Percentiles rank a stretch among this genome's conserved stretches.
Evolutionary conservation across 2,329 filamentous ascomycete genomes (phyloP).

Genomic region (Penicillium sp.): DNA sequence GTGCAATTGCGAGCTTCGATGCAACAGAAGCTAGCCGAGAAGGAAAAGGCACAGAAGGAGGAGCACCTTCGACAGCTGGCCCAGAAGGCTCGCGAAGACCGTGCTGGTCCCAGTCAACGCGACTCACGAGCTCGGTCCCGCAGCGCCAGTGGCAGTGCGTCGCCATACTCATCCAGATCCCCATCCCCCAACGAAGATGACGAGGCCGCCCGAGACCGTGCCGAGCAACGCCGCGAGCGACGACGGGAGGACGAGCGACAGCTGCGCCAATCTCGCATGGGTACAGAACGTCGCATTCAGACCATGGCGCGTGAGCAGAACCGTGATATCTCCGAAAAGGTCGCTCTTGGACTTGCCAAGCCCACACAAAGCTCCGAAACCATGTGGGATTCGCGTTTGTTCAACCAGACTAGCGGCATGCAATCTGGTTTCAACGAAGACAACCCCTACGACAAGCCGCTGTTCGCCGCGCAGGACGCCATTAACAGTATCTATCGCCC

Average conservation of each 20-base stretch:
- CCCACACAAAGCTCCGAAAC: slow-evolving; percentile 88
- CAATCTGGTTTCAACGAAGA: slow-evolving; percentile 95
- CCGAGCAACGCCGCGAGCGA: slow-evolving; percentile 74
- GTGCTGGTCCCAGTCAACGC: slow-evolving; percentile 56
- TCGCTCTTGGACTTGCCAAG: slow-evolving; percentile 90
- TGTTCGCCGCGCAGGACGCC: slow-evolving; percentile 94
- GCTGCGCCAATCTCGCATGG: slow-evolving; percentile 92
- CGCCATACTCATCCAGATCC: slow-evolving; percentile 47
- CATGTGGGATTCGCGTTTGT: slow-evolving; percentile 96
- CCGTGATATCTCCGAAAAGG: slow-evolving; percentile 95
- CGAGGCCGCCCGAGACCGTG: slow-evolving; percentile 72
- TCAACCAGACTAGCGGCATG: slow-evolving; percentile 92
- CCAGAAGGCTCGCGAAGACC: slow-evolving; percentile 87
- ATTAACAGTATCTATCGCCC: slow-evolving; percentile 93
- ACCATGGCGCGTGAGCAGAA: slow-evolving; percentile 94
- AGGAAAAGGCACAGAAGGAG: slow-evolving; percentile 93
- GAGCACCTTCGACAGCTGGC: slow-evolving; percentile 85
- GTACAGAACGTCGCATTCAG: slow-evolving; percentile 85
- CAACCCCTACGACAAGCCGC: slow-evolving; percentile 93
- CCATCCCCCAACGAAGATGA: slow-evolving; percentile 62
- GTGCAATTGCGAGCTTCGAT: slow-evolving; percentile 89
- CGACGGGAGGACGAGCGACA: slow-evolving; percentile 84
- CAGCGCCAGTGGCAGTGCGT: slow-evolving; percentile 44
- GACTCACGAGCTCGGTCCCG: slow-evolving; percentile 49
- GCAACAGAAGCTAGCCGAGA: slow-evolving; percentile 95